phyloP scores from a whole-genome alignment of 164 flowering plant genomes.

The Chimonanthus salicifolius region DNA sequence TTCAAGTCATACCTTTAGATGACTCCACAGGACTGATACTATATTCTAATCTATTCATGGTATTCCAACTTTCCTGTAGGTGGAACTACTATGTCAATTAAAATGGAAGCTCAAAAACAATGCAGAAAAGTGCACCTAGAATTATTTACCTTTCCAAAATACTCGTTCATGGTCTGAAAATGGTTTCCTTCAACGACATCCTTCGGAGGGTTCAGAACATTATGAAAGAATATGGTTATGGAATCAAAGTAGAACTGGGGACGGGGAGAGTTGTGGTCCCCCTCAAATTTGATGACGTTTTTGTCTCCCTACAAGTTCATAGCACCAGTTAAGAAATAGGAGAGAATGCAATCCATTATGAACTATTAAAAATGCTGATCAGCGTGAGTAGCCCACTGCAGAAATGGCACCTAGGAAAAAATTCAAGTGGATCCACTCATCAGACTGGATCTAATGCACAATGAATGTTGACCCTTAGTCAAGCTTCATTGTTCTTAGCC shows the following conservation, averaged over 20 bases:
- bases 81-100: conserved; percentile 11
- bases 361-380: not conserved
- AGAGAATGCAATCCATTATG: conserved; percentile 3
- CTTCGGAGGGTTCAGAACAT: conserved; percentile 86
- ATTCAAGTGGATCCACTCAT: not conserved
- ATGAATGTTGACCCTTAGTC: too few relatives aligned
- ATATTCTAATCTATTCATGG: conserved; percentile 31
- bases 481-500: not conserved
- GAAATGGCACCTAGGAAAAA: not conserved
- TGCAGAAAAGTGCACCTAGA: not conserved
- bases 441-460: not conserved
- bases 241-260: conserved; percentile 96
- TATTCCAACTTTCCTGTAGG: conserved; percentile 61
- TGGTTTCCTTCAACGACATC: conserved; percentile 46
- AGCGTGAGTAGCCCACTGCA: not conserved
- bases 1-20: conserved; percentile 38
- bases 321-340: not conserved
- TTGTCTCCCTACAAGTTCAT: conserved; percentile 80
- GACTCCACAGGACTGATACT: conserved; percentile 24
- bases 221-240: conserved; percentile 83
- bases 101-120: conserved; percentile 3
- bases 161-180: conserved; percentile 38
- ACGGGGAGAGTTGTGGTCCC: conserved; percentile 95
- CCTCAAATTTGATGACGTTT: conserved; percentile 94
- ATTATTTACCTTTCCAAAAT: conserved; percentile 60